Evolutionary conservation across 2,329 filamentous ascomycete species (phyloP).

Genomic region (Domatiomyces globalis): DNA sequence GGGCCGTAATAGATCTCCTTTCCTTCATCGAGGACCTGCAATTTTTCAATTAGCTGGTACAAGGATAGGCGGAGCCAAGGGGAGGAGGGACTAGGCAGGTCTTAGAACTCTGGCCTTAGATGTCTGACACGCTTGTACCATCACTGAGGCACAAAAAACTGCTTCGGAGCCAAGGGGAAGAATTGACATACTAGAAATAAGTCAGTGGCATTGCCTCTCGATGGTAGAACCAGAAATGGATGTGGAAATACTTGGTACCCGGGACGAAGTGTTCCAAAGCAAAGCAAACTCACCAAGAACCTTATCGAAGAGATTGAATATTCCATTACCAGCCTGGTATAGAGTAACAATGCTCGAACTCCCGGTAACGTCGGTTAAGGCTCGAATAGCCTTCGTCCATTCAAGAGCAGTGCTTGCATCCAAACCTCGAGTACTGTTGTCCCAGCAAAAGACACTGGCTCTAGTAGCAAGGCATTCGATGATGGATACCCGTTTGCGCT

Average conservation of each 20-base stretch:
- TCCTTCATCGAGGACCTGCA: constrained; percentile 52
- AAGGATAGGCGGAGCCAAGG: constrained; percentile 58
- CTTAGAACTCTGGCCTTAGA: constrained; percentile 46
- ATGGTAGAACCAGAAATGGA: constrained; percentile 34
- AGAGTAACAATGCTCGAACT: constrained; percentile 53
- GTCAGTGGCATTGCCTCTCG: constrained; percentile 59
- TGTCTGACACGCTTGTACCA: constrained; percentile 50
- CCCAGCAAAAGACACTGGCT: constrained; percentile 60
- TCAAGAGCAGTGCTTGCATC: constrained; percentile 61
- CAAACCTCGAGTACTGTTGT: constrained; percentile 58
- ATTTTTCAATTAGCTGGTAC: constrained; percentile 56
- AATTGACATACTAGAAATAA: constrained; percentile 63
- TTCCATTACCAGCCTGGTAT: constrained; percentile 48
- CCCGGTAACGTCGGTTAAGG: constrained; percentile 49
- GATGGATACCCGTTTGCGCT: constrained; percentile 54
- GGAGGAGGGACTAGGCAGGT: constrained; percentile 46
- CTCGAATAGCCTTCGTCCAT: constrained; percentile 54
- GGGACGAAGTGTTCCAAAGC: constrained; percentile 60
- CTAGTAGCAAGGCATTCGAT: constrained; percentile 46
- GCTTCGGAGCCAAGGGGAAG: constrained; percentile 23
- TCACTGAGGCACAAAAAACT: constrained; percentile 56
- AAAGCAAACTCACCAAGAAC: constrained; percentile 46
- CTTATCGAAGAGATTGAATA: constrained; percentile 50
- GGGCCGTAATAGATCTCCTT: constrained; percentile 53
- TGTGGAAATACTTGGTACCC: too few species aligned